phyloP scores from a whole-genome alignment of 768 basidiomycete genomes.

The Chalciporus chontae region DNA sequence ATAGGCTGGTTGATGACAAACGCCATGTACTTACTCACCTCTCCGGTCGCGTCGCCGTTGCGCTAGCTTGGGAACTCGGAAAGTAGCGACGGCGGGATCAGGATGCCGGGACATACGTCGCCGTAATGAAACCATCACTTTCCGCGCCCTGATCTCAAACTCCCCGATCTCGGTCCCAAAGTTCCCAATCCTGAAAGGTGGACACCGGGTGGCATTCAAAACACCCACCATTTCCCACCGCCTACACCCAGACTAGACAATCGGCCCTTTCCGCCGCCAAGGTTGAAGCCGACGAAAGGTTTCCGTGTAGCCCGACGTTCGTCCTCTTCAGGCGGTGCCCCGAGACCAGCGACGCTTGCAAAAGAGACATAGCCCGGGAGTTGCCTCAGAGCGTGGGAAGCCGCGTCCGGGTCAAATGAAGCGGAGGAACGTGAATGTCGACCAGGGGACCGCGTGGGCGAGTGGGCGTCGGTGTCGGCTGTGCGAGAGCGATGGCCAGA shows the following conservation, averaged over 20 bases:
- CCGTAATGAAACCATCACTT: constrained; percentile 3
- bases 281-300: constrained; percentile 14
- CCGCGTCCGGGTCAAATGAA: constrained; percentile 61
- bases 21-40: constrained; percentile 21
- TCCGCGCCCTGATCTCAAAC: neutral
- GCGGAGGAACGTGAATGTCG: constrained; percentile 23
- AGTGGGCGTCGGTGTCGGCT: constrained; percentile 10
- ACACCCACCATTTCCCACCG: constrained; percentile 32
- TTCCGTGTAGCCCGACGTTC: constrained; percentile 30
- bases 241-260: constrained; percentile 25
- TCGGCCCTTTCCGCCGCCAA: constrained; percentile 18
- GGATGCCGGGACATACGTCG: constrained; percentile 6
- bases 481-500: constrained; percentile 12
- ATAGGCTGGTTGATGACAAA: neutral
- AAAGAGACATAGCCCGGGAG: constrained; percentile 70
- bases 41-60: constrained; percentile 5
- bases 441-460: constrained; percentile 8
- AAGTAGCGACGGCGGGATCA: constrained; percentile 6
- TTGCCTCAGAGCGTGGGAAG: constrained; percentile 51
- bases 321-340: constrained; percentile 50
- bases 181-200: neutral
- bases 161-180: neutral
- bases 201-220: constrained; percentile 11
- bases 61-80: neutral
- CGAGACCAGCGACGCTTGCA: constrained; percentile 62